phyloP scores from a whole-genome alignment of 331 rosid genomes.

The Rosa hybrid region DNA sequence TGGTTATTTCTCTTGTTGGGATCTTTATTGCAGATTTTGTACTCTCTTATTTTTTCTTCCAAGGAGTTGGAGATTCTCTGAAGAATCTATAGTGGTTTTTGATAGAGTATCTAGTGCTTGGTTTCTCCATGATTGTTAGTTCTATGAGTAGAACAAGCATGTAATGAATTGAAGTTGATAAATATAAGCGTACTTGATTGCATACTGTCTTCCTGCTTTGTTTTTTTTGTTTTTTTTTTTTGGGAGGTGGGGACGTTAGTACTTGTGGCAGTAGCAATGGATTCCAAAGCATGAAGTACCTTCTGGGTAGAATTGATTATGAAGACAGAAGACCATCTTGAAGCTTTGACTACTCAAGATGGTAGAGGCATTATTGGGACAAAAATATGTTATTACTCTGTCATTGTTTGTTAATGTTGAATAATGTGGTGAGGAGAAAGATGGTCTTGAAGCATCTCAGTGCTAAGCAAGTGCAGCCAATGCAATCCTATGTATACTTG shows the following conservation, averaged over 20 bases:
- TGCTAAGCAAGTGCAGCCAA: neutral
- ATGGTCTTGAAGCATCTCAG: neutral
- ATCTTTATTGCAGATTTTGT: slow-evolving; percentile 89
- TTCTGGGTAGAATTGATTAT: neutral
- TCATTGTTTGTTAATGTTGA: neutral
- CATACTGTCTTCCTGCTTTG: neutral
- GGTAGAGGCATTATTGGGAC: neutral
- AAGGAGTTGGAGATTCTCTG: slow-evolving; percentile 88
- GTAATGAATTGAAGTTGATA: slow-evolving; percentile 6
- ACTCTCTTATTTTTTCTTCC: slow-evolving; percentile 84
- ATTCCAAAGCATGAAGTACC: neutral
- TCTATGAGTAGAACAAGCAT: neutral
- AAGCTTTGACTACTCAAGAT: neutral
- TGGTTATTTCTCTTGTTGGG: slow-evolving; percentile 93
- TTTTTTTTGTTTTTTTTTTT: no score
- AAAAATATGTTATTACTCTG: neutral
- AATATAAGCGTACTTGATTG: neutral
- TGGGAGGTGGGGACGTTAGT: neutral
- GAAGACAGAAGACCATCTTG: neutral
- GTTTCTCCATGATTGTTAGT: neutral
- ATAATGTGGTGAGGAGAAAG: neutral
- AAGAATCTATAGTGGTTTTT: slow-evolving; percentile 51
- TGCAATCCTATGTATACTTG: no score
- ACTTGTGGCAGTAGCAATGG: neutral
- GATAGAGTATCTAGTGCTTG: slow-evolving; percentile 5